These are phyloP conservation scores for Oligophagozyma castellii DNA, from an alignment of 1,139 yeast genomes.

Conservation along the genomic window DNA sequence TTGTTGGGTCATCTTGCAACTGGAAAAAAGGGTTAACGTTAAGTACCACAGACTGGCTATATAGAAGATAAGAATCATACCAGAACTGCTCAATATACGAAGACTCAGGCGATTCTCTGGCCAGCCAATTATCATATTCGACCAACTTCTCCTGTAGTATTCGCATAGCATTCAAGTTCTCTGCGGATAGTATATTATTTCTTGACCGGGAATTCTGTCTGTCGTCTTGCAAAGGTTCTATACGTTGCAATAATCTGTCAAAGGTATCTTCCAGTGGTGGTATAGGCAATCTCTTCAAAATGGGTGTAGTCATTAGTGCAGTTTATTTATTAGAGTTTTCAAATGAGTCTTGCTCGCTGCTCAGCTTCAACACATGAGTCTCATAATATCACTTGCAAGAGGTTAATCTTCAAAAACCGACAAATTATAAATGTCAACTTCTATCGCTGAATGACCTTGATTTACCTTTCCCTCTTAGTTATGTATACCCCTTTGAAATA, in stretches of 20 bases:
- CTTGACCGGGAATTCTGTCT: constrained; percentile 48
- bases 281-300: constrained; percentile 37
- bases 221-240: constrained; percentile 64
- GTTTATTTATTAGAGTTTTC: neutral
- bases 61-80: constrained; percentile 78
- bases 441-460: too few relatives aligned
- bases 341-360: constrained; percentile 1
- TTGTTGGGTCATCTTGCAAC: constrained; percentile 80
- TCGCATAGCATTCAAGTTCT: constrained; percentile 35
- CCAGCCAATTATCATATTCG: constrained; percentile 41
- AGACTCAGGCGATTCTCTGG: constrained; percentile 48
- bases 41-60: constrained; percentile 79
- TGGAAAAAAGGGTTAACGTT: constrained; percentile 80
- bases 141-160: constrained; percentile 6
- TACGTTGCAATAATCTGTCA: constrained; percentile 42
- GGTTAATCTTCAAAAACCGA: too few relatives aligned
- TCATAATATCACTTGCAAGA: too few relatives aligned
- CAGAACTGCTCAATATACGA: constrained; percentile 87
- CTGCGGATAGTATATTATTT: constrained; percentile 43
- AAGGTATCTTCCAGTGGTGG: constrained; percentile 59
- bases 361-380: too few relatives aligned
- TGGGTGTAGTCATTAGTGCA: neutral
- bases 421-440: too few relatives aligned
- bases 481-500: too few relatives aligned
- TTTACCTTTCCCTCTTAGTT: too few relatives aligned